A percentile compares a stretch with the other conserved stretches of the same genome.
Conservation (phyloP, 2,329 filamentous ascomycete genomes). For the Phoma sp. region DNA sequence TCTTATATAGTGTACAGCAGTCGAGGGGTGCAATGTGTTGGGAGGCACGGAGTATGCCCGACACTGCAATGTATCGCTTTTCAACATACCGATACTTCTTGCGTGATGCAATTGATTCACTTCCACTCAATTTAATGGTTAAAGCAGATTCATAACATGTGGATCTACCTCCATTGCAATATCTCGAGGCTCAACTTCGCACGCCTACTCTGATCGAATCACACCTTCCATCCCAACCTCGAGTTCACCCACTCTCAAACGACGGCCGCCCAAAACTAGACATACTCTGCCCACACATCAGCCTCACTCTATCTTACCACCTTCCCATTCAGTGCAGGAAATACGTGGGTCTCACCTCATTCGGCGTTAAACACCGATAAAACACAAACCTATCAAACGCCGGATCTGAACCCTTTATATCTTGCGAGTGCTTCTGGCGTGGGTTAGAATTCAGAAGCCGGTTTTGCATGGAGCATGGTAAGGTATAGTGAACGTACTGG, state of each 20-base stretch:
- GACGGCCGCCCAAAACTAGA: slow-evolving; percentile 6
- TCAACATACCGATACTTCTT: too few species aligned
- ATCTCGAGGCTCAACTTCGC: too few species aligned
- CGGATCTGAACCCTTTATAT: neutral
- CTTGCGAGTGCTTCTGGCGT: too few species aligned
- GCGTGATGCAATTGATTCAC: too few species aligned
- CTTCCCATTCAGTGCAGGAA: too few species aligned
- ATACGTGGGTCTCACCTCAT: neutral
- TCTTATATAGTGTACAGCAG: neutral
- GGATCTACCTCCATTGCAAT: too few species aligned
- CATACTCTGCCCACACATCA: neutral
- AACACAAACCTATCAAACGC: slow-evolving; percentile 10
- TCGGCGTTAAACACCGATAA: slow-evolving; percentile 4
- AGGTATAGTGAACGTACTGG: too few species aligned
- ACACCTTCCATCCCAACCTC: too few species aligned
- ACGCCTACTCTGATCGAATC: too few species aligned
- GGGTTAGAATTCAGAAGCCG: neutral
- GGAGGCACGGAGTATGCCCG: slow-evolving; percentile 9
- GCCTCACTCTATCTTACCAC: neutral
- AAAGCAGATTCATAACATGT: too few species aligned
- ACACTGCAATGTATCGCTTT: slow-evolving; percentile 6
- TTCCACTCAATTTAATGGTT: too few species aligned
- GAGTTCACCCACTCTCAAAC: neutral
- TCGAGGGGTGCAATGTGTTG: slow-evolving; percentile 4
- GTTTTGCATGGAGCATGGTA: too few species aligned